Base-by-base conservation (phyloP, 2,329 filamentous ascomycete genomes). In the Hypomyces perniciosus region DNA sequence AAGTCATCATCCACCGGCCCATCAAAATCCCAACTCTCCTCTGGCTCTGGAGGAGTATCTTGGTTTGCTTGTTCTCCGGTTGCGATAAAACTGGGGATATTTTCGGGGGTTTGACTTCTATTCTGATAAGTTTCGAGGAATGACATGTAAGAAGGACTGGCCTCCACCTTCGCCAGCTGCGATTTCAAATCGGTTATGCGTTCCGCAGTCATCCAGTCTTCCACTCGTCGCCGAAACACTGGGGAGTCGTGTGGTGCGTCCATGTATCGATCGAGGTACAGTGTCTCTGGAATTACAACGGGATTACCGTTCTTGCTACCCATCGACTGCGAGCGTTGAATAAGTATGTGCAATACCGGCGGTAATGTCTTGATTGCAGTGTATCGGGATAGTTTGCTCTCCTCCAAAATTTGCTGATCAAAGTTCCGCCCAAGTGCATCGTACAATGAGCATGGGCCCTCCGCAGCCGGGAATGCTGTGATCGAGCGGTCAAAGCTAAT, bases 241-340 rank as follows among this genome's bases (percentile, higher is more conserved):
- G 78, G 70, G 3, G 83, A 80, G 38, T 81, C 76, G 4, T 76
- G 73, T 1, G 77, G 73, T 4, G 81, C 79, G 54, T 89, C 84
- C 77, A 91, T 85, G 66, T 95, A 99, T 29, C 91, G 81, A 68
- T 97, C 93, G 48, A 99, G 75, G 63, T 88, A 95, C 9, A 99
- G 77, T 2, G 79, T 84, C 57, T 93, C 85, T 4, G 86, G 84
- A n/a, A 99, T 81, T 20, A 82, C 77, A 9, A 99, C 80, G 8
- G 88, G 82, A 54, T 90, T 84, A 48, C 82, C 83, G 29, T 90
- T 90, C 63, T 95, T 95, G 40, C 77, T 77, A 6, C 79, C 77
- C 56, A 89, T 84, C 46, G 83, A 89, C 53, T 86, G 84, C 4
- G 88, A 85, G 5, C 93, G 84, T 63, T 95, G 90, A 31, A 99